These are phyloP conservation scores for Byssothecium circinans DNA, from an alignment of 2,329 filamentous ascomycete species.

Conservation along the genomic window DNA sequence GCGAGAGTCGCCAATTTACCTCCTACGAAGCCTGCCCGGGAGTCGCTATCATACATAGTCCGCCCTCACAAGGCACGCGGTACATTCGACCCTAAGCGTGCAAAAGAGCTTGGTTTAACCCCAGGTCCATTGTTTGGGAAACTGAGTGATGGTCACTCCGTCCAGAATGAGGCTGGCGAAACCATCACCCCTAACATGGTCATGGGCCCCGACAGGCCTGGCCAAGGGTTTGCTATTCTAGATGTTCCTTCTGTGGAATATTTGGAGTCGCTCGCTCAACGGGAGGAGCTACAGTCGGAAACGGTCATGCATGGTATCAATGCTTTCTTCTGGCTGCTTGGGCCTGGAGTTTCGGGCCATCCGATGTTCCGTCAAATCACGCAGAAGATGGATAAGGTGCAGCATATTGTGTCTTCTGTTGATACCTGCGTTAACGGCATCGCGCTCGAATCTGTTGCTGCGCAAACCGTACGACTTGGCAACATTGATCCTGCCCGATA, in stretches of 20 bases:
- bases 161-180: constrained; percentile 65
- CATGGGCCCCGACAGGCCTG: constrained; percentile 65
- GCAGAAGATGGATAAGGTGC: constrained; percentile 58
- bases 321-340: constrained; percentile 80
- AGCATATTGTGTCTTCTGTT: constrained; percentile 76
- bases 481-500: constrained; percentile 76
- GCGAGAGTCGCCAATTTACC: constrained; percentile 68
- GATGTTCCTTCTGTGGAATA: constrained; percentile 75
- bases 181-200: constrained; percentile 86
- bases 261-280: constrained; percentile 67
- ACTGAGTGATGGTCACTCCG: constrained; percentile 65
- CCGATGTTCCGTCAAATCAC: constrained; percentile 70
- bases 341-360: constrained; percentile 66
- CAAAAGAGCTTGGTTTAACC: constrained; percentile 65
- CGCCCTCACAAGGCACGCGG: constrained; percentile 76
- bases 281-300: constrained; percentile 70
- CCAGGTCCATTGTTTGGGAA: constrained; percentile 60
- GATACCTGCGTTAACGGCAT: constrained; percentile 78
- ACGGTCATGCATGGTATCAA: constrained; percentile 68
- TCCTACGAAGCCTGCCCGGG: constrained; percentile 63
- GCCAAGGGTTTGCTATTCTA: constrained; percentile 75
- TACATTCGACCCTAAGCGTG: constrained; percentile 71
- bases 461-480: constrained; percentile 68
- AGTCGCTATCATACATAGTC: constrained; percentile 84
- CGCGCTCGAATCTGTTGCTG: constrained; percentile 66